Evolutionary conservation across 129 eudicot species (phyloP).

Genomic region (Deinandra increscens): DNA sequence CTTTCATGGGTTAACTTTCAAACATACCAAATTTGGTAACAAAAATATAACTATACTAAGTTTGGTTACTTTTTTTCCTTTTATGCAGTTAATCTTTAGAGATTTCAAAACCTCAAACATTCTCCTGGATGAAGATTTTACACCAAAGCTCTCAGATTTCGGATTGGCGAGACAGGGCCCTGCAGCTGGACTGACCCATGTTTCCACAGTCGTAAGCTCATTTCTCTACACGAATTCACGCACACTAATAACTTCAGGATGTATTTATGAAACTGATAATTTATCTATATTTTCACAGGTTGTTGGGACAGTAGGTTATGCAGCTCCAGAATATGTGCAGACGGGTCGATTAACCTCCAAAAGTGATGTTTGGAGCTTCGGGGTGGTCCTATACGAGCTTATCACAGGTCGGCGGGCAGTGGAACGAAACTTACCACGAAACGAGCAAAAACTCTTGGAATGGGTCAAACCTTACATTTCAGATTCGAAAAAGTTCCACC

Average conservation of each 20-base stretch:
- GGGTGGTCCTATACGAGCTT: constrained; percentile 79
- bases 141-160: constrained; percentile 83
- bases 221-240: not conserved
- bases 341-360: constrained; percentile 78
- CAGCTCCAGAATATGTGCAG: constrained; percentile 84
- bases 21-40: not conserved
- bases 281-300: constrained; percentile 37
- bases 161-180: constrained; percentile 95
- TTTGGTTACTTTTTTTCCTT: not conserved
- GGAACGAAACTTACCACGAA: constrained; percentile 75
- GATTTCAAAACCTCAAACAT: constrained; percentile 84
- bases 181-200: constrained; percentile 68
- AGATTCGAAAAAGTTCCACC: constrained; percentile 70
- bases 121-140: constrained; percentile 81
- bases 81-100: constrained; percentile 72
- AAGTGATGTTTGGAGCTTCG: constrained; percentile 96
- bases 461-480: constrained; percentile 86
- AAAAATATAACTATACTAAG: not conserved
- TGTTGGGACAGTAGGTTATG: constrained; percentile 90
- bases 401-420: constrained; percentile 84
- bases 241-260: not conserved
- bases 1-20: too few relatives aligned
- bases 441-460: constrained; percentile 78
- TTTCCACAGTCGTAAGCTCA: constrained; percentile 74
- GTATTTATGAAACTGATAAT: not conserved